phyloP scores from a whole-genome alignment of 805 yeast species.

The Metschnikowia reukaufii region DNA sequence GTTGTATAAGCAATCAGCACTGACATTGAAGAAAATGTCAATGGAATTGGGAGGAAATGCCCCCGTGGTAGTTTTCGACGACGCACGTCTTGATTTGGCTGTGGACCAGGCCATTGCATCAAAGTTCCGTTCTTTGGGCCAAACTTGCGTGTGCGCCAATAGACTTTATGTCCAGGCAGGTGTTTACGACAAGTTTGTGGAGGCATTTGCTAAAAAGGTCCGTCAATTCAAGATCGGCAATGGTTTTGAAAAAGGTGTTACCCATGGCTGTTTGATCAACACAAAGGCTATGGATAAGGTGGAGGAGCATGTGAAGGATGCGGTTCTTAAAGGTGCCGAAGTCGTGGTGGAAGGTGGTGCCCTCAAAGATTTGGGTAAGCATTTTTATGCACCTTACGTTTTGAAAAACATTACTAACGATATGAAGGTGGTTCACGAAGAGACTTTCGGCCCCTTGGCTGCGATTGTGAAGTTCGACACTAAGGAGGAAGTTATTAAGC shows the following conservation, averaged over 20 bases:
- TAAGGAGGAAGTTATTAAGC: conserved; percentile 50
- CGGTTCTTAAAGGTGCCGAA: conserved; percentile 54
- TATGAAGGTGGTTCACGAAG: conserved; percentile 53
- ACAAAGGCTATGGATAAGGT: conserved; percentile 52
- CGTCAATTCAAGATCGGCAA: conserved; percentile 47
- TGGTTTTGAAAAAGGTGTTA: conserved; percentile 50
- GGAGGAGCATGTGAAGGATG: conserved; percentile 54
- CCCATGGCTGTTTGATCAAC: conserved; percentile 61
- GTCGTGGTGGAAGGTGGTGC: conserved; percentile 53
- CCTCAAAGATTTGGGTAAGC: conserved; percentile 47
- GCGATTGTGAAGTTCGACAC: conserved; percentile 56
- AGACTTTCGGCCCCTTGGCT: conserved; percentile 67
- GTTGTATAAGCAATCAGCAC: conserved; percentile 59
- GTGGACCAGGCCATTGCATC: conserved; percentile 63
- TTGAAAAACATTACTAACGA: conserved; percentile 50
- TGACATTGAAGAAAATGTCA: conserved; percentile 67
- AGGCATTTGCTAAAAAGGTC: conserved; percentile 49
- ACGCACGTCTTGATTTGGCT: conserved; percentile 66
- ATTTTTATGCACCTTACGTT: conserved; percentile 57
- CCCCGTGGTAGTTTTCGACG: conserved; percentile 73
- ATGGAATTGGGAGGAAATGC: conserved; percentile 83
- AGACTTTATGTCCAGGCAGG: conserved; percentile 64
- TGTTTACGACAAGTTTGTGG: conserved; percentile 62
- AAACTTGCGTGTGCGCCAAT: conserved; percentile 81
- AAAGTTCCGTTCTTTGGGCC: conserved; percentile 77